Conservation (phyloP, 306 rosid species). For the Rosa lucieae region DNA sequence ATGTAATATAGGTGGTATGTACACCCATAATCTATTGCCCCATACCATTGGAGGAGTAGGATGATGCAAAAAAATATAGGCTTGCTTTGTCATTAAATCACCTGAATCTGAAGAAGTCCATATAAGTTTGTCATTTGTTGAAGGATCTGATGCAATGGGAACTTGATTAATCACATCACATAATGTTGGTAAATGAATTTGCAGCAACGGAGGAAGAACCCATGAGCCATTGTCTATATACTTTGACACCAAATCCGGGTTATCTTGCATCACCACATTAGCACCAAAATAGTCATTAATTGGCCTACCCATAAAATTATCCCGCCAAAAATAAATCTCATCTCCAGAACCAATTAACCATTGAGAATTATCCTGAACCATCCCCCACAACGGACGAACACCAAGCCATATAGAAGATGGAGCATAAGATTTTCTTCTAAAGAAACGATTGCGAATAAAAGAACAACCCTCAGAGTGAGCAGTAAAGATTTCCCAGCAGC, state of each 20-base stretch:
- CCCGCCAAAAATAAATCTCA: not conserved
- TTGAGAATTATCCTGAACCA: too few species aligned
- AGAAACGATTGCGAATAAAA: too few species aligned
- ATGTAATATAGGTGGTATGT: too few species aligned
- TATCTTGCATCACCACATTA: not conserved
- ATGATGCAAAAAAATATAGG: too few species aligned
- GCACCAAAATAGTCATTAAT: too few species aligned
- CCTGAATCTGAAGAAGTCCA: not conserved
- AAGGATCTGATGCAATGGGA: not conserved
- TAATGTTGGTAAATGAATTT: not conserved
- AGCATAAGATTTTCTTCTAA: not conserved
- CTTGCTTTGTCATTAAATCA: too few species aligned
- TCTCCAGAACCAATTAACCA: not conserved
- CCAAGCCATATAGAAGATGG: not conserved
- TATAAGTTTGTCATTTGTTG: not conserved
- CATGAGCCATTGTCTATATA: not conserved
- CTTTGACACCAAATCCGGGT: not conserved
- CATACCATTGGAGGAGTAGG: too few species aligned
- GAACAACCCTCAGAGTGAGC: not conserved
- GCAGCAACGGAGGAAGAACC: not conserved
- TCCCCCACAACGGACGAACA: not conserved
- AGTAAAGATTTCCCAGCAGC: not conserved
- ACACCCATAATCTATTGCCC: too few species aligned
- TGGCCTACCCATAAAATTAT: not conserved
- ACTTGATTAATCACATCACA: not conserved